Conservation (phyloP, 345 rosid species). For the Moringa oleifera region DNA sequence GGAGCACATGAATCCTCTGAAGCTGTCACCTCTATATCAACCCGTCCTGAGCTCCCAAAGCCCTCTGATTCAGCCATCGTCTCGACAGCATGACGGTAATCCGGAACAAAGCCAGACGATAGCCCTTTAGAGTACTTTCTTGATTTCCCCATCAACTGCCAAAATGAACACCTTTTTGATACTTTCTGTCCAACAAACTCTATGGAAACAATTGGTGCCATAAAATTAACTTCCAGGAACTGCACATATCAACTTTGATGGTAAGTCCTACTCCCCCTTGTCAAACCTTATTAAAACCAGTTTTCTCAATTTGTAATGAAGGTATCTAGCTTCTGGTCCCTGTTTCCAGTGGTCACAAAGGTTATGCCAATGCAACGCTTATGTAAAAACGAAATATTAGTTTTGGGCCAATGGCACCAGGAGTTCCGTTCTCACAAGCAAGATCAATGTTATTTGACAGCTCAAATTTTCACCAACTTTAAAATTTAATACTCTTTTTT, state of each 20-base stretch:
- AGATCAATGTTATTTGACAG: too few species aligned
- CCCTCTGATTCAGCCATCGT: conserved; percentile 70
- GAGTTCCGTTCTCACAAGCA: too few species aligned
- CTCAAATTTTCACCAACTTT: too few species aligned
- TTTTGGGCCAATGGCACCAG: too few species aligned
- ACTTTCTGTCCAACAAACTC: conserved; percentile 51
- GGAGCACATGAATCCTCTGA: conserved; percentile 55
- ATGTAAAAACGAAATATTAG: background rate
- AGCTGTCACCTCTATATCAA: conserved; percentile 44
- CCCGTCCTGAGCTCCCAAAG: conserved; percentile 56
- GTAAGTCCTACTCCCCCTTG: conserved; percentile 5
- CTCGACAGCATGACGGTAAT: conserved; percentile 51
- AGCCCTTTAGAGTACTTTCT: conserved; percentile 57
- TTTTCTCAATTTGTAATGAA: background rate
- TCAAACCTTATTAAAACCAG: background rate
- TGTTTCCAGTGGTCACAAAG: background rate
- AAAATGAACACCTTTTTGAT: conserved; percentile 26
- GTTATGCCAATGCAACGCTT: background rate
- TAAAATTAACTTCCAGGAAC: conserved; percentile 37
- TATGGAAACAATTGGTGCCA: conserved; percentile 63
- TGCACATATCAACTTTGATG: conserved; percentile 46
- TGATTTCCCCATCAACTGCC: conserved; percentile 64
- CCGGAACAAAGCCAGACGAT: conserved; percentile 57
- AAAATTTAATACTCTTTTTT: background rate
- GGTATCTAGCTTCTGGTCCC: background rate